Evolutionary conservation across 345 rosid species (phyloP).

Genomic region (Hirschfeldia incana): DNA sequence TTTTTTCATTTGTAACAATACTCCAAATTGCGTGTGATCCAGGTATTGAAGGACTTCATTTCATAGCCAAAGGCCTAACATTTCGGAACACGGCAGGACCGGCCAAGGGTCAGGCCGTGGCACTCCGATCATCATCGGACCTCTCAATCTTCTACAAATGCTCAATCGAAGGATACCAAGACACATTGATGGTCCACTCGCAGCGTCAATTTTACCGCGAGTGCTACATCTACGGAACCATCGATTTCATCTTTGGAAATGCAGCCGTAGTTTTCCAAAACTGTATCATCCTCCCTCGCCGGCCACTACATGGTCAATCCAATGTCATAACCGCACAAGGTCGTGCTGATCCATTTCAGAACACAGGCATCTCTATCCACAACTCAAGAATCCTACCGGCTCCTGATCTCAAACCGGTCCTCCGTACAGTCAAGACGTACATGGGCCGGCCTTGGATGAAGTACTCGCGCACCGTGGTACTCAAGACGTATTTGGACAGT

Average conservation of each 20-base stretch:
- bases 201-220: slow-evolving; percentile 84
- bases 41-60: slow-evolving; percentile 73
- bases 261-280: slow-evolving; percentile 79
- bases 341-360: slow-evolving; percentile 79
- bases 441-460: slow-evolving; percentile 87
- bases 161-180: slow-evolving; percentile 78
- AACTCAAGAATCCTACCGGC: slow-evolving; percentile 72
- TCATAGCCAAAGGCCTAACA: slow-evolving; percentile 38
- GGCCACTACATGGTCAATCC: slow-evolving; percentile 64
- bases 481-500: slow-evolving; percentile 59
- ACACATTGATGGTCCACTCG: slow-evolving; percentile 78
- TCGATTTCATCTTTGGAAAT: slow-evolving; percentile 88
- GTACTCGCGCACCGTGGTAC: slow-evolving; percentile 62
- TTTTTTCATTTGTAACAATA: slow-evolving; percentile 24
- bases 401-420: slow-evolving; percentile 61
- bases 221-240: slow-evolving; percentile 79
- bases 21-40: slow-evolving; percentile 15
- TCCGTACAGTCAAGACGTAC: slow-evolving; percentile 53
- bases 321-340: slow-evolving; percentile 78
- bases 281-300: slow-evolving; percentile 69
- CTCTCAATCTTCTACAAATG: slow-evolving; percentile 80
- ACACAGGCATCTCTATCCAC: slow-evolving; percentile 80
- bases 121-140: slow-evolving; percentile 81
- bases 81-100: slow-evolving; percentile 41
- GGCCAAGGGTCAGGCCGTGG: slow-evolving; percentile 68